Conservation (phyloP, 1,139 yeast species). For the Kodamaea arcana region DNA sequence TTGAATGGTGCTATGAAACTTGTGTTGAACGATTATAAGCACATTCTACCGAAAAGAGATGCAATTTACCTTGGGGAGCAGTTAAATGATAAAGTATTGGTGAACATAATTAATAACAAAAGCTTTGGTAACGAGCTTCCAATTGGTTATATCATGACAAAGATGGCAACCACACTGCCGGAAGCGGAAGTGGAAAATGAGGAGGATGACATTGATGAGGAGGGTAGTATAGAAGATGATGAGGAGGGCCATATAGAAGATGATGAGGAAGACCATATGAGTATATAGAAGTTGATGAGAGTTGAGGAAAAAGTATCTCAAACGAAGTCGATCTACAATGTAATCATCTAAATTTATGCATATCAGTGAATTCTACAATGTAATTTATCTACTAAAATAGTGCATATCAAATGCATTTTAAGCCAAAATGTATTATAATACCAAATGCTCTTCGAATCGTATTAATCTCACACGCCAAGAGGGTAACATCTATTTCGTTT, state of each 20-base stretch:
- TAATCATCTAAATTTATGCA: too few relatives aligned
- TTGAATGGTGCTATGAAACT: conserved; percentile 42
- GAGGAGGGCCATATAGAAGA: neutral
- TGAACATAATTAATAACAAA: conserved; percentile 12
- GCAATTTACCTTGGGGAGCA: conserved; percentile 1
- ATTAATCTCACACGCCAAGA: too few relatives aligned
- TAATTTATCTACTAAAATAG: too few relatives aligned
- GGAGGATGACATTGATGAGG: neutral
- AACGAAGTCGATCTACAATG: too few relatives aligned
- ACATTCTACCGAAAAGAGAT: conserved; percentile 43
- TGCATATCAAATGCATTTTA: too few relatives aligned
- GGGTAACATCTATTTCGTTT: conserved; percentile 8
- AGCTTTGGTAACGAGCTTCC: conserved; percentile 12
- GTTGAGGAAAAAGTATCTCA: neutral
- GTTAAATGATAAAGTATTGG: conserved; percentile 12
- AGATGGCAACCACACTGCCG: conserved; percentile 4
- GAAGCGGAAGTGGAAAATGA: neutral
- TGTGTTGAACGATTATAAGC: conserved; percentile 60
- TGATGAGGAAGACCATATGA: too few relatives aligned
- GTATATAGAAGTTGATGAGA: neutral
- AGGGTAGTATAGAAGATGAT: neutral
- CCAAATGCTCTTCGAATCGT: too few relatives aligned
- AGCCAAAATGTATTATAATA: too few relatives aligned
- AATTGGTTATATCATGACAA: conserved; percentile 16
- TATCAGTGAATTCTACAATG: too few relatives aligned